A percentile compares a stretch with the other conserved stretches of the same genome.
phyloP scores from a whole-genome alignment of 2,329 filamentous ascomycete species.

The Colletotrichum graminicola region DNA sequence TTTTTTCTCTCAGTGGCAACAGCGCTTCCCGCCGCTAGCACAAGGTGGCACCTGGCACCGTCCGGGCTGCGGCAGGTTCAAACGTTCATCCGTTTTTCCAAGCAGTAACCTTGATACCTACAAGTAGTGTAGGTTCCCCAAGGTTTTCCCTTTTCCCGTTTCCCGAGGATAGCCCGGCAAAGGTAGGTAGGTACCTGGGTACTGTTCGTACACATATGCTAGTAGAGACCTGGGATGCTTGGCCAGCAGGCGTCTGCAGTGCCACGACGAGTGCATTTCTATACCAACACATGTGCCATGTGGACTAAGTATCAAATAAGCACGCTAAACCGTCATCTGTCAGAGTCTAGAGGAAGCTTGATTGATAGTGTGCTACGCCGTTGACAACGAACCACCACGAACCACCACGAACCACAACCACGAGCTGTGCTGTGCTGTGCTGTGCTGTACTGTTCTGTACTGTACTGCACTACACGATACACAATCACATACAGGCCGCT shows the following conservation, averaged over 20 bases:
- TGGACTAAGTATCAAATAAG: neutral
- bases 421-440: neutral
- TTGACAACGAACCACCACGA: conserved; percentile 2
- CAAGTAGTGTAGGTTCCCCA: too few relatives aligned
- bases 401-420: conserved; percentile 5
- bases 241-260: neutral
- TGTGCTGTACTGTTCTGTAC: neutral
- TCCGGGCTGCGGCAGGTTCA: neutral
- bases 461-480: neutral
- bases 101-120: conserved; percentile 9
- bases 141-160: conserved; percentile 4
- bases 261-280: too few relatives aligned
- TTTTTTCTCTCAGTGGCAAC: conserved; percentile 30
- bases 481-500: neutral
- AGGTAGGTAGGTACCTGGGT: neutral
- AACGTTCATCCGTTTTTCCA: conserved; percentile 18
- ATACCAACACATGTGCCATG: too few relatives aligned
- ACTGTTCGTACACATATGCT: too few relatives aligned
- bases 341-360: conserved; percentile 27
- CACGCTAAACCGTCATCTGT: conserved; percentile 16
- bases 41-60: conserved; percentile 12
- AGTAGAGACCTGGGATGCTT: neutral
- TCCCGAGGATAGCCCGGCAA: conserved; percentile 9
- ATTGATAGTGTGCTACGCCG: conserved; percentile 23
- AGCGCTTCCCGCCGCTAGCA: conserved; percentile 2